Evolutionary conservation across 306 rosid genomes (phyloP).

Genomic region (Rubus parviflorus): DNA sequence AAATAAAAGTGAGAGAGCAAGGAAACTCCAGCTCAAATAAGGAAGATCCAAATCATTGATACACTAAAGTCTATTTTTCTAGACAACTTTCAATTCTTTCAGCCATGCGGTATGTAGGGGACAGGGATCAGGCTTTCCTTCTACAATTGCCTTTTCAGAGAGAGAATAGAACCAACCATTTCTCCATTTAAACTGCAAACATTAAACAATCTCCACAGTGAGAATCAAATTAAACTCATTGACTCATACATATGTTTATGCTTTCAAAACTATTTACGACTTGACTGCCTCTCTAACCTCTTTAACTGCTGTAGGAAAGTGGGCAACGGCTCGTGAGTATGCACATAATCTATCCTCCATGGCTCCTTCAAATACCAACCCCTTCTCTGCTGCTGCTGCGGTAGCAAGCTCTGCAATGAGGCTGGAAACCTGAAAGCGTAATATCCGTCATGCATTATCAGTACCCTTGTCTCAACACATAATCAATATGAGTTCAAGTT

Average conservation of each 20-base stretch:
- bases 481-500: not conserved
- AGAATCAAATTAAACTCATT: not conserved
- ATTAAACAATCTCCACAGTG: conserved; percentile 16
- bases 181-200: conserved; percentile 89
- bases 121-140: conserved; percentile 87
- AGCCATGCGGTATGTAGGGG: conserved; percentile 85
- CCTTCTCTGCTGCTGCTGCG: conserved; percentile 79
- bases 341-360: conserved; percentile 89
- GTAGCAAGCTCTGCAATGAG: conserved; percentile 72
- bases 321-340: conserved; percentile 78
- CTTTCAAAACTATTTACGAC: not conserved
- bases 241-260: conserved; percentile 7
- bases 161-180: conserved; percentile 91
- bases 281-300: conserved; percentile 55
- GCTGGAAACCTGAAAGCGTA: conserved; percentile 63
- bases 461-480: not conserved
- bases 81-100: conserved; percentile 64
- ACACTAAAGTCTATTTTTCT: conserved; percentile 4
- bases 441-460: conserved; percentile 7
- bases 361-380: conserved; percentile 63
- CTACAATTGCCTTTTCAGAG: conserved; percentile 58
- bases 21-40: too few species aligned
- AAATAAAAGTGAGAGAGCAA: too few species aligned
- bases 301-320: conserved; percentile 95
- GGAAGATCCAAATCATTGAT: not conserved